Conservation (phyloP, 164 flowering plant genomes). For the Akebia trifoliata region DNA sequence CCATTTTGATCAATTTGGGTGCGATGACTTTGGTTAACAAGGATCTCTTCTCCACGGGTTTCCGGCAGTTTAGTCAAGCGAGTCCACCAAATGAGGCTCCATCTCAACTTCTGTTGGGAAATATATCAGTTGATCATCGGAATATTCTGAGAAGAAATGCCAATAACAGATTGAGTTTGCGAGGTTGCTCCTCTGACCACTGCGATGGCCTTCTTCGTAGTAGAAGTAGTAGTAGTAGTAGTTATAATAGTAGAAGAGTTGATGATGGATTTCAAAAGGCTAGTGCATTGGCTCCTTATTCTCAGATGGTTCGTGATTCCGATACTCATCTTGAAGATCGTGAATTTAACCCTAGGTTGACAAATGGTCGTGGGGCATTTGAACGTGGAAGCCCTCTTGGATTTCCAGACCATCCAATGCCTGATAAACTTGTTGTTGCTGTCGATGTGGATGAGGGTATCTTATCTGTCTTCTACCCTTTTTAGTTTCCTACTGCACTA, state of each 20-base stretch:
- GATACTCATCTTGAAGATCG: slow-evolving; percentile 26
- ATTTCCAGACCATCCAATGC: slow-evolving; percentile 20
- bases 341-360: slow-evolving; percentile 3
- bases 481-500: not conserved
- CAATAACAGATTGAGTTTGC: slow-evolving; percentile 17
- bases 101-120: not conserved
- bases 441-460: slow-evolving; percentile 91
- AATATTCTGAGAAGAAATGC: slow-evolving; percentile 3
- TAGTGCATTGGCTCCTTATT: slow-evolving; percentile 25
- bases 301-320: slow-evolving; percentile 27
- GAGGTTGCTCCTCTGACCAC: slow-evolving; percentile 24
- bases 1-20: slow-evolving; percentile 1
- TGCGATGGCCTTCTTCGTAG: too few relatives aligned
- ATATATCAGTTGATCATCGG: slow-evolving; percentile 3
- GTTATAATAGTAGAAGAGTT: slow-evolving; percentile 2
- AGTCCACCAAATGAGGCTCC: not conserved
- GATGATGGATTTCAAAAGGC: slow-evolving; percentile 19
- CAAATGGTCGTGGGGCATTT: slow-evolving; percentile 18
- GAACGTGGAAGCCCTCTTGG: slow-evolving; percentile 36
- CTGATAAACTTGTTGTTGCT: slow-evolving; percentile 62
- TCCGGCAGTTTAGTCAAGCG: slow-evolving; percentile 5
- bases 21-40: slow-evolving; percentile 19
- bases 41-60: slow-evolving; percentile 11
- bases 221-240: too few relatives aligned
- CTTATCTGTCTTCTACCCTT: not conserved